Conservation (phyloP, 306 rosid genomes). For the Dalbergia oliveri region DNA sequence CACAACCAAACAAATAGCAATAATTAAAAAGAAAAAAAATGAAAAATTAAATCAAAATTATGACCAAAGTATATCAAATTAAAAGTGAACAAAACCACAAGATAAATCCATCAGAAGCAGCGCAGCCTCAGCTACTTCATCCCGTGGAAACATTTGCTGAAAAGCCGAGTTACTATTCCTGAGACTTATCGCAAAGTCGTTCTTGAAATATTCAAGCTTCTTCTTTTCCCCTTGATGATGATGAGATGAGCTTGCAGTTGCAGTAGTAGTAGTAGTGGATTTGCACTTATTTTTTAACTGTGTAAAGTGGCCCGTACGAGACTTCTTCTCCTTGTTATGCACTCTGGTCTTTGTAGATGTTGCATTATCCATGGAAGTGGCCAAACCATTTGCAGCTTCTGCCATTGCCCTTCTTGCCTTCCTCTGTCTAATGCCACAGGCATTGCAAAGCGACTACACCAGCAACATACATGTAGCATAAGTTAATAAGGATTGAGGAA, state of each 20-base stretch:
- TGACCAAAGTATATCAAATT: not conserved
- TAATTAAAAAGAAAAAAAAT: not conserved
- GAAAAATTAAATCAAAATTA: not conserved
- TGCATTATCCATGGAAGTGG: not conserved
- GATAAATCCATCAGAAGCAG: conserved; percentile 74
- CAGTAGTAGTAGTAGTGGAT: not conserved
- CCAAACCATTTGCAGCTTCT: conserved; percentile 59
- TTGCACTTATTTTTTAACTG: conserved; percentile 57
- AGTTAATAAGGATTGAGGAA: conserved; percentile 1
- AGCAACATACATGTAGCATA: conserved; percentile 31
- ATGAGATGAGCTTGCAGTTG: conserved; percentile 23
- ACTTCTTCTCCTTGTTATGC: conserved; percentile 65
- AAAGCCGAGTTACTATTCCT: conserved; percentile 47
- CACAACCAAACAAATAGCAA: conserved; percentile 4
- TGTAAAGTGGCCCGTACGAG: conserved; percentile 42
- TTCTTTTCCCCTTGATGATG: not conserved
- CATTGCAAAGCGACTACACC: conserved; percentile 94
- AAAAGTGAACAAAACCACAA: conserved; percentile 55
- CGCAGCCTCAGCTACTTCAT: conserved; percentile 79
- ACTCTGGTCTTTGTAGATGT: conserved; percentile 44
- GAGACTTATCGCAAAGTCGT: conserved; percentile 48
- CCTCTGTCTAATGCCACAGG: conserved; percentile 90
- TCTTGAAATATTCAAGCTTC: conserved; percentile 47
- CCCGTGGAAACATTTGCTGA: conserved; percentile 59
- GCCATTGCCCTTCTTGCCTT: conserved; percentile 84